Evolutionary conservation across 202 grass and related monocot genomes (phyloP).

Genomic region (Panicum hallii): DNA sequence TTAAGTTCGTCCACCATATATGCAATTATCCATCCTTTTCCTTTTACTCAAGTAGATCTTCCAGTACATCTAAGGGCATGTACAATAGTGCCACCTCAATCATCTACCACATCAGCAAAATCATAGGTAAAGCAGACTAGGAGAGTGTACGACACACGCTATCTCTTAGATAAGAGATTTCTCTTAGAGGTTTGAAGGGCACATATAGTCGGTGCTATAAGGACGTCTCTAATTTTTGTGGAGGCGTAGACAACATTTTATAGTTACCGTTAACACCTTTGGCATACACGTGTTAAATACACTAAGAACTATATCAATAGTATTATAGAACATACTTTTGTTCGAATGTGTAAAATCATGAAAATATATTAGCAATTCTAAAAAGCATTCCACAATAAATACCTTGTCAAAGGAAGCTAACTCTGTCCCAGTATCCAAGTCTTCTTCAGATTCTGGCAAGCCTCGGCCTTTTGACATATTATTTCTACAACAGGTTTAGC

Average conservation of each 20-base stretch:
- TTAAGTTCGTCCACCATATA: background rate
- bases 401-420: constrained; percentile 96
- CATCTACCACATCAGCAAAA: constrained; percentile 13
- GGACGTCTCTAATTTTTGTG: background rate
- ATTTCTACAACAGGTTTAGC: constrained; percentile 54
- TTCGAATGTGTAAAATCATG: constrained; percentile 7
- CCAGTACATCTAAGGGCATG: constrained; percentile 31
- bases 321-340: constrained; percentile 4
- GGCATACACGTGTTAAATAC: background rate
- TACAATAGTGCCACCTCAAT: constrained; percentile 7
- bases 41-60: constrained; percentile 29
- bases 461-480: constrained; percentile 53
- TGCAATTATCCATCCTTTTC: constrained; percentile 12
- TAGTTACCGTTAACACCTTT: constrained; percentile 15
- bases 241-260: constrained; percentile 2
- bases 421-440: constrained; percentile 49
- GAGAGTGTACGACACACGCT: background rate
- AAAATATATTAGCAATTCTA: constrained; percentile 5
- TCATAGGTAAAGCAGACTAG: background rate
- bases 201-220: background rate
- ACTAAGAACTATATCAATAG: constrained; percentile 15
- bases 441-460: constrained; percentile 41
- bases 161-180: background rate
- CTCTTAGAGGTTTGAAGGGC: background rate
- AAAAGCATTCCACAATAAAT: constrained; percentile 34